Conservation (phyloP, 208 protist species). For the Histomonas meleagridis region DNA sequence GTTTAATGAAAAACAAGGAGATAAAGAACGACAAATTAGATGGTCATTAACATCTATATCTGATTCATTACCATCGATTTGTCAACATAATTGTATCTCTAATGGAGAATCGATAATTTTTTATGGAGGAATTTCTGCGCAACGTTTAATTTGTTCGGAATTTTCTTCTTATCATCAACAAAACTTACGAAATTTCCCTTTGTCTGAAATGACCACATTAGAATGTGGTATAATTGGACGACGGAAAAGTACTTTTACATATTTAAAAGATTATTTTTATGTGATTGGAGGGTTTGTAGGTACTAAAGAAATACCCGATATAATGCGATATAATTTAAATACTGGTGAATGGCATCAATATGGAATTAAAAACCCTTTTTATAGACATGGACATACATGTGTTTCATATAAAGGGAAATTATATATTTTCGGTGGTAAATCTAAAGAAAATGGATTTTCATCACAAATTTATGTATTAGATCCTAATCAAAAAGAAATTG, state of each 20-base stretch:
- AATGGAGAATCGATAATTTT: background rate
- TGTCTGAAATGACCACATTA: background rate
- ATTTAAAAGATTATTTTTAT: background rate
- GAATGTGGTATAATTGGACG: background rate
- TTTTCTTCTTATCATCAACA: background rate
- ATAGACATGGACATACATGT: background rate
- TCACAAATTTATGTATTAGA: no score
- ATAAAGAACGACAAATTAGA: background rate
- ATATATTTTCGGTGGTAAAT: background rate
- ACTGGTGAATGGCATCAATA: background rate
- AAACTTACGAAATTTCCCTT: background rate
- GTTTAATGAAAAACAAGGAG: background rate
- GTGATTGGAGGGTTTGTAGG: background rate
- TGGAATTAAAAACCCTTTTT: background rate
- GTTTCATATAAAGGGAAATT: background rate
- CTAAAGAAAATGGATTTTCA: no score
- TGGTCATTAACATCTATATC: background rate
- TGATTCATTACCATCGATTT: background rate
- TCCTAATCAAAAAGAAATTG: no score
- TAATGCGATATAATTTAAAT: background rate
- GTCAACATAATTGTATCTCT: background rate
- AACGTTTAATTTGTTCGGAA: background rate
- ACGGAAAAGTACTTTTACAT: background rate
- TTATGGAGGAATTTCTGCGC: background rate
- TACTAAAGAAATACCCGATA: background rate